Evolutionary conservation across 371 early-diverging fungal species (phyloP).

Genomic region (Circinella umbellata): DNA sequence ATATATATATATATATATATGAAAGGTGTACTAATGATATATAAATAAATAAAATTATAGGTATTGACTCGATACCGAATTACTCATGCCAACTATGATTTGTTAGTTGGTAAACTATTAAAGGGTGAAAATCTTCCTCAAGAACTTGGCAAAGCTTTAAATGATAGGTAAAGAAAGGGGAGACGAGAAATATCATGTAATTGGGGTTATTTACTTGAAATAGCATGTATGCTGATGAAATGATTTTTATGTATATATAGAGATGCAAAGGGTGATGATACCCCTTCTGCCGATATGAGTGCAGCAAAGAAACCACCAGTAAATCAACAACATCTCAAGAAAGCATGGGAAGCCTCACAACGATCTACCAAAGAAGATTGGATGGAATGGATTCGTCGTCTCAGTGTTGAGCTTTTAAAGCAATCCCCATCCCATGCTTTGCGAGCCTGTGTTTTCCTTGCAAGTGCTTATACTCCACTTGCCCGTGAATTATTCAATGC

Average conservation of each 20-base stretch:
- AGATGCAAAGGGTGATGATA: slow-evolving; percentile 51
- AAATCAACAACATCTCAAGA: slow-evolving; percentile 87
- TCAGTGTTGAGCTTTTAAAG: slow-evolving; percentile 93
- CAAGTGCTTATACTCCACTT: slow-evolving; percentile 82
- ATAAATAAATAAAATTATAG: slow-evolving; percentile 27
- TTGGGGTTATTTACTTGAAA: not conserved
- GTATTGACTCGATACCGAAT: slow-evolving; percentile 71
- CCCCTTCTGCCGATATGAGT: slow-evolving; percentile 59
- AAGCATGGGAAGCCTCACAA: slow-evolving; percentile 93
- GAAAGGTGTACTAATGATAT: too few relatives aligned
- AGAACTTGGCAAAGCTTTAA: slow-evolving; percentile 62
- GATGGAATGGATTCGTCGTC: slow-evolving; percentile 93
- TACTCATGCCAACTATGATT: slow-evolving; percentile 71
- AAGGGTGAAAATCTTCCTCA: slow-evolving; percentile 81
- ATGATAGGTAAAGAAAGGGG: slow-evolving; percentile 30
- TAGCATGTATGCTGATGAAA: not conserved
- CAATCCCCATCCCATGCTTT: slow-evolving; percentile 96
- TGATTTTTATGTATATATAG: slow-evolving; percentile 13
- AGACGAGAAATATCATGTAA: too few relatives aligned
- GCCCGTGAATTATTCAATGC: slow-evolving; percentile 96
- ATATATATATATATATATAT: not conserved
- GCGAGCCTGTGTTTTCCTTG: slow-evolving; percentile 89
- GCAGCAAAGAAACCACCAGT: slow-evolving; percentile 78
- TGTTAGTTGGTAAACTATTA: slow-evolving; percentile 73
- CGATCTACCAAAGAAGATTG: slow-evolving; percentile 94